A percentile compares a stretch with the other conserved stretches of the same genome.
These are phyloP conservation scores for Dryadomyces quercus-mongolicae DNA, from an alignment of 2,329 filamentous ascomycete species.

Conservation along the genomic window DNA sequence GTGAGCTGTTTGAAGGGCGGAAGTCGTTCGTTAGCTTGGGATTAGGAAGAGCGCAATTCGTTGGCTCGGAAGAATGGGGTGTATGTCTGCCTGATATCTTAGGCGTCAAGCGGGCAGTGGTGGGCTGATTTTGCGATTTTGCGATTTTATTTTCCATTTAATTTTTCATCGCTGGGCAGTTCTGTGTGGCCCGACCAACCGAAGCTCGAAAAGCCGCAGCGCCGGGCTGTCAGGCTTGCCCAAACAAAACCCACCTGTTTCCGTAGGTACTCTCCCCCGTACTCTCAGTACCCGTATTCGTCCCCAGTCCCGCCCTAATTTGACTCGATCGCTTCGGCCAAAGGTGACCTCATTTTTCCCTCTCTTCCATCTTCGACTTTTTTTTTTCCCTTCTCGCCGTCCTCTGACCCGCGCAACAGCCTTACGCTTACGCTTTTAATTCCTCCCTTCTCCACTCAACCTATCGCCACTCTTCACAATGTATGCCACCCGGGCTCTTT, in stretches of 20 bases:
- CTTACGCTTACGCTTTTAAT: too few relatives aligned
- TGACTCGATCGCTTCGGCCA: conserved; percentile 2
- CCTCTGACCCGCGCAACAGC: too few relatives aligned
- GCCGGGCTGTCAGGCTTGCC: neutral
- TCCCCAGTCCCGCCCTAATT: conserved; percentile 10
- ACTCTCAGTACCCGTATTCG: too few relatives aligned
- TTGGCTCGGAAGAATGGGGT: conserved; percentile 10
- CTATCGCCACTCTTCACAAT: conserved; percentile 23
- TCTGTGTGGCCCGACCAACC: conserved; percentile 10
- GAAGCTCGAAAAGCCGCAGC: conserved; percentile 7
- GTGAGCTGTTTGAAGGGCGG: conserved; percentile 10
- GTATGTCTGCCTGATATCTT: conserved; percentile 7
- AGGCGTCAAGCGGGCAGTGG: neutral
- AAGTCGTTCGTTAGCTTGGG: conserved; percentile 6
- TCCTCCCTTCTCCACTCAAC: neutral
- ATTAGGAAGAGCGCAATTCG: conserved; percentile 14
- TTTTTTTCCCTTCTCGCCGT: neutral
- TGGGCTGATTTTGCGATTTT: conserved; percentile 7
- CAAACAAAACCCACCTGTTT: neutral
- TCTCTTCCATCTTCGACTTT: neutral
- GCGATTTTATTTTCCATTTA: conserved; percentile 1
- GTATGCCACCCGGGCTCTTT: conserved; percentile 53
- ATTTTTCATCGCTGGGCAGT: neutral
- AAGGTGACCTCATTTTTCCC: conserved; percentile 12
- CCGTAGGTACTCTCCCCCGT: neutral